Percentiles rank a stretch among this genome's conserved stretches.
phyloP scores from a whole-genome alignment of 192 early-diverging fungal species.

The Backusella liffmaniae region DNA sequence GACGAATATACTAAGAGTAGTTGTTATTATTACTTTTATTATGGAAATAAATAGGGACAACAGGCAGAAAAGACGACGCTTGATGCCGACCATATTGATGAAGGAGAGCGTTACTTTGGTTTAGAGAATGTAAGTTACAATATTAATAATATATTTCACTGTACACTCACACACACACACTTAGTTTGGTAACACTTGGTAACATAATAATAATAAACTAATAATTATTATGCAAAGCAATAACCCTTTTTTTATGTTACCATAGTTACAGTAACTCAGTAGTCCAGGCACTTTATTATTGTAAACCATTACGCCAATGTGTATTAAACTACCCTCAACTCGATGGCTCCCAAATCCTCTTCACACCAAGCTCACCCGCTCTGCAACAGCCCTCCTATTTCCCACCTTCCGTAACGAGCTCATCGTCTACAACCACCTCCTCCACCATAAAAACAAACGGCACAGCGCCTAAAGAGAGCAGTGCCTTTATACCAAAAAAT shows the following conservation, averaged over 20 bases:
- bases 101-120: constrained; percentile 81
- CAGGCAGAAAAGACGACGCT: constrained; percentile 36
- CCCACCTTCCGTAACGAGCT: constrained; percentile 1
- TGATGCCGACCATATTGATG: constrained; percentile 50
- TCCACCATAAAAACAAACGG: constrained; percentile 9
- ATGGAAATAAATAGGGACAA: constrained; percentile 36
- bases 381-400: constrained; percentile 10
- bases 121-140: constrained; percentile 77
- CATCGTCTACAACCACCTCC: not conserved
- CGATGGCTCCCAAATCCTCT: constrained; percentile 16
- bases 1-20: not conserved
- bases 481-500: not conserved
- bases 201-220: constrained; percentile 19
- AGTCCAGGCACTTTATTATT: constrained; percentile 94
- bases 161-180: constrained; percentile 4
- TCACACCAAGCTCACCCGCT: constrained; percentile 33
- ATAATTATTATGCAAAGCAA: not conserved
- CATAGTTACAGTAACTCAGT: constrained; percentile 93
- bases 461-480: not conserved
- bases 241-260: not conserved
- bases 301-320: constrained; percentile 91
- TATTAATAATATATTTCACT: not conserved
- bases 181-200: constrained; percentile 90
- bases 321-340: constrained; percentile 72
- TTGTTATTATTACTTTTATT: constrained; percentile 2